Evolutionary conservation across 2,329 filamentous ascomycete genomes (phyloP), one percentile per base, ranked within the genome.

Genomic region (Huntiella abstrusa): DNA sequence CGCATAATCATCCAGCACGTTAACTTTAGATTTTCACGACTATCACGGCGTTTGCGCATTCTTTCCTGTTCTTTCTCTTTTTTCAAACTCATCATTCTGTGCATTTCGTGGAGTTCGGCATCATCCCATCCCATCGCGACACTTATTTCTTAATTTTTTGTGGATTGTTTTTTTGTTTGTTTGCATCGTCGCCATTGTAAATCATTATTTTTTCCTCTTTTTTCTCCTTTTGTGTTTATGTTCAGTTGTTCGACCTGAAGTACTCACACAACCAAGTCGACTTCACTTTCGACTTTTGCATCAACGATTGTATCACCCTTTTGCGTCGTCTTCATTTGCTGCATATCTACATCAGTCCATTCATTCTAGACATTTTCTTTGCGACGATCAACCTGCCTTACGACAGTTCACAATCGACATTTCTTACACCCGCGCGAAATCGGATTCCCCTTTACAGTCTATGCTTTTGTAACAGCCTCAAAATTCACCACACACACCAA

Each of bases 61-160:
- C 48, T 43, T 33, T 11, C 12, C 19, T 35, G 34, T 28, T 37
- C 44, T 37, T 17, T 33, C 41, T 47, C 33, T 39, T 36, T 47
- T 41, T 43, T 48, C 33, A 13, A 39, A 32, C 36, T 41, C 16
- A 47, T 46, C 32, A 39, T 44, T 38, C 32, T 46, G 34, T 48
- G 44, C 40, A 38, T 37, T 47, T 49, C 19, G 39, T 47, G 39
- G 44, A 45, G 35, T 43, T 39, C 45, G 6, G 22, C 22, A 28
- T 28, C 22, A 28, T 28, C 22, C 6, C 22, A 28, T 28, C 22
- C 22, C 22, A 28, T 28, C 22, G 22, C 22, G 22, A 28, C 22
- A 28, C 22, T 28, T 28, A 28, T 28, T 28, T 28, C 22, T 28
- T 28, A 28, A 28, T 28, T 28, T 19, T 19, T 28, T 28, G 22